Conservation (phyloP, 2,329 filamentous ascomycete genomes). For the Cryphonectria nitschkei region DNA sequence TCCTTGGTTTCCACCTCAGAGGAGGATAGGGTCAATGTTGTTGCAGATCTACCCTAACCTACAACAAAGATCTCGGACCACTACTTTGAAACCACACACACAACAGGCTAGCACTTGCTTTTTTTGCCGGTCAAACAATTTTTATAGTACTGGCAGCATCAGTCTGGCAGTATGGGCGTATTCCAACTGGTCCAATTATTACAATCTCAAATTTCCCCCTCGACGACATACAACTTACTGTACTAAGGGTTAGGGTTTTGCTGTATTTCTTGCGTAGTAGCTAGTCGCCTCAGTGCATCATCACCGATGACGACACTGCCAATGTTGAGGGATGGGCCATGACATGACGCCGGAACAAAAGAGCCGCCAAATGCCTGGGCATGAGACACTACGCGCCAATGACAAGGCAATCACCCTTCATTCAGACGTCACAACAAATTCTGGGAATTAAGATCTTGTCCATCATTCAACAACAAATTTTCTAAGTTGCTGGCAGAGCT, state of each 20-base stretch:
- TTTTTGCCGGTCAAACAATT: too few relatives aligned
- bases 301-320: constrained; percentile 11
- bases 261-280: neutral
- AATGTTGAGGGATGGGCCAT: neutral
- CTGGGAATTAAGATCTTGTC: neutral
- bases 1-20: too few relatives aligned
- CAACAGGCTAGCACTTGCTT: too few relatives aligned
- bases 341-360: neutral
- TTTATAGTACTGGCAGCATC: too few relatives aligned
- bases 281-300: neutral
- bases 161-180: neutral
- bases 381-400: constrained; percentile 4
- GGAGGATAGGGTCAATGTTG: too few relatives aligned
- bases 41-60: too few relatives aligned
- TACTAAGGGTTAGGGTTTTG: neutral
- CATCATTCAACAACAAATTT: neutral
- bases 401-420: neutral
- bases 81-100: too few relatives aligned
- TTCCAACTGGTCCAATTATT: neutral
- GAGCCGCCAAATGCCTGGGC: neutral
- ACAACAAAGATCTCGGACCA: too few relatives aligned
- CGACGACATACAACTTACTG: too few relatives aligned
- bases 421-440: neutral
- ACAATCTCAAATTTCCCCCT: too few relatives aligned
- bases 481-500: neutral